A percentile compares a stretch with the other conserved stretches of the same genome.
These are phyloP conservation scores for Candida mesenterica DNA, from an alignment of 1,139 yeast species.

Conservation along the genomic window DNA sequence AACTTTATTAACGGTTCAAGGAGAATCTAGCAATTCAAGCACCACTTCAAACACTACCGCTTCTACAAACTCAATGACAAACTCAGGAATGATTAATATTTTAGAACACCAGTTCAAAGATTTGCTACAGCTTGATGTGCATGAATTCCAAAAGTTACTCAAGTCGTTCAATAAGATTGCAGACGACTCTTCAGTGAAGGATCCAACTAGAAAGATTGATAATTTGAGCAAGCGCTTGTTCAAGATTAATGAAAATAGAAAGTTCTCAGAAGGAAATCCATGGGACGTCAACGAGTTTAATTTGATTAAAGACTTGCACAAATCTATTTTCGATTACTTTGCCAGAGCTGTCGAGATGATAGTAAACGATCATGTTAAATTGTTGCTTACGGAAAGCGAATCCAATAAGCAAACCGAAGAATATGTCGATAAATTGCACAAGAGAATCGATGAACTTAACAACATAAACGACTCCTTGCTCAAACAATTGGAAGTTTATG, in stretches of 20 bases:
- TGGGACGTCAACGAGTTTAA: conserved; percentile 27
- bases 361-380: conserved; percentile 53
- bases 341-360: conserved; percentile 58
- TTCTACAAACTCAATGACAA: conserved; percentile 1
- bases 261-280: conserved; percentile 2
- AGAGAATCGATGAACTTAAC: conserved; percentile 32
- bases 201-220: conserved; percentile 52
- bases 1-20: conserved; percentile 20
- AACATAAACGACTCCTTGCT: conserved; percentile 23
- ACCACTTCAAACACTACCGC: conserved; percentile 8
- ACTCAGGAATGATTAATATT: conserved; percentile 15
- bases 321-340: conserved; percentile 55
- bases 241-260: conserved; percentile 10
- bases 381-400: conserved; percentile 36
- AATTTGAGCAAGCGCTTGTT: conserved; percentile 28
- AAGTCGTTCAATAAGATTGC: conserved; percentile 53
- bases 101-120: conserved; percentile 41
- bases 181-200: conserved; percentile 56
- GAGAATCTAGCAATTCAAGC: conserved; percentile 7
- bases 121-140: conserved; percentile 35
- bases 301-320: conserved; percentile 45
- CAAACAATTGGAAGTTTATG: conserved; percentile 19
- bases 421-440: conserved; percentile 29
- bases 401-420: conserved; percentile 16
- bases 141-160: conserved; percentile 42